Evolutionary conservation across 129 eudicot genomes (phyloP).

Genomic region (Logfia minima): DNA sequence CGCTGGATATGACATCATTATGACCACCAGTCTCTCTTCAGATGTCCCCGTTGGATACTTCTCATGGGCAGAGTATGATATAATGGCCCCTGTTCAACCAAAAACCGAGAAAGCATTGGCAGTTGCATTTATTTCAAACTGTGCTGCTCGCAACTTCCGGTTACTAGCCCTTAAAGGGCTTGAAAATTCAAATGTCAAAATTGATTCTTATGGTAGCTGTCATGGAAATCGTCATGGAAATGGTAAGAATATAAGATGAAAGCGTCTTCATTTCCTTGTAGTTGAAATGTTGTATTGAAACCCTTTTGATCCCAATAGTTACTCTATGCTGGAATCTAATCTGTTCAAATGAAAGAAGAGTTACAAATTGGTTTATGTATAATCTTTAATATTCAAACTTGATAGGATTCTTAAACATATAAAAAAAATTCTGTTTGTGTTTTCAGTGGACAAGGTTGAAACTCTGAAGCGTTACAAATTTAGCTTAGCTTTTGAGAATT

Average conservation of each 20-base stretch:
- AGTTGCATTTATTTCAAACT: conserved; percentile 95
- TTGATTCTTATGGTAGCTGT: conserved; percentile 94
- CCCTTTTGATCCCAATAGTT: too few species aligned
- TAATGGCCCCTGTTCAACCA: conserved; percentile 90
- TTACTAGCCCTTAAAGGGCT: conserved; percentile 86
- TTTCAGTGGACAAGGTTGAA: conserved; percentile 81
- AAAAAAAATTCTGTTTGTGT: neutral
- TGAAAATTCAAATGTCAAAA: conserved; percentile 57
- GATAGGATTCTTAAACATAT: too few species aligned
- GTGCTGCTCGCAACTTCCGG: conserved; percentile 90
- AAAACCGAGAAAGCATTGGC: conserved; percentile 86
- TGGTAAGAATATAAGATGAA: conserved; percentile 38
- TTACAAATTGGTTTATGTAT: too few species aligned
- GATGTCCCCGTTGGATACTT: conserved; percentile 99
- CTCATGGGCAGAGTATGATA: conserved; percentile 97
- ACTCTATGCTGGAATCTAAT: too few species aligned
- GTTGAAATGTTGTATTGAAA: too few species aligned
- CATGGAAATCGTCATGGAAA: conserved; percentile 82
- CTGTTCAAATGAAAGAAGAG: too few species aligned
- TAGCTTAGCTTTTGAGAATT: conserved; percentile 95
- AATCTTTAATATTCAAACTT: too few species aligned
- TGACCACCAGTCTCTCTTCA: conserved; percentile 97
- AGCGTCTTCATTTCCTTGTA: too few species aligned
- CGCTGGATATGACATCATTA: conserved; percentile 68
- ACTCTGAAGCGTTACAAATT: conserved; percentile 73